Percentiles rank a stretch among this genome's conserved stretches.
Conservation (phyloP, 768 basidiomycete species). For the Podaxis rugospora region DNA sequence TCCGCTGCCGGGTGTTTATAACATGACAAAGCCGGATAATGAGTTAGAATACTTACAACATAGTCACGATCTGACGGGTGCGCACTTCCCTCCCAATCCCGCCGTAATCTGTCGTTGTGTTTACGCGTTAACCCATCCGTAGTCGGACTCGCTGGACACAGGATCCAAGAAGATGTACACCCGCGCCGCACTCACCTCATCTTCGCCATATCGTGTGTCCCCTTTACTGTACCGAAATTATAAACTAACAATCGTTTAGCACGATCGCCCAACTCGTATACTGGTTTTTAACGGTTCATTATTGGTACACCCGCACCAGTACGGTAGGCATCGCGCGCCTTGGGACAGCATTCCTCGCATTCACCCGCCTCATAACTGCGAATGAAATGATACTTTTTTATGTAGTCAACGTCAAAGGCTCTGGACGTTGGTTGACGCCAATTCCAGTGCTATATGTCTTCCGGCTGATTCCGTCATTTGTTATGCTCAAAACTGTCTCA, state of each 20-base stretch:
- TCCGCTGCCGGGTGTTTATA: not conserved
- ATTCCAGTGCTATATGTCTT: not conserved
- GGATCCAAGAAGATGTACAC: slow-evolving; percentile 24
- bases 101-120: not conserved
- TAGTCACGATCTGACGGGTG: slow-evolving; percentile 22
- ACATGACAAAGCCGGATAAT: slow-evolving; percentile 20
- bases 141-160: slow-evolving; percentile 24
- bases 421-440: not conserved
- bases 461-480: slow-evolving; percentile 12
- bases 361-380: slow-evolving; percentile 7
- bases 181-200: slow-evolving; percentile 19
- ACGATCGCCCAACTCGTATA: slow-evolving; percentile 5
- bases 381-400: not conserved
- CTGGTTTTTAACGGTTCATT: slow-evolving; percentile 19
- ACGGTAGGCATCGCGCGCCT: slow-evolving; percentile 27
- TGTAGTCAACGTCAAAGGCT: not conserved
- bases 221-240: not conserved
- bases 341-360: slow-evolving; percentile 19
- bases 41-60: slow-evolving; percentile 18
- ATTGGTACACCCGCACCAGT: slow-evolving; percentile 31
- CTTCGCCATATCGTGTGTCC: not conserved
- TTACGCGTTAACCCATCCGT: not conserved
- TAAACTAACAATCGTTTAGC: slow-evolving; percentile 10
- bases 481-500: slow-evolving; percentile 24
- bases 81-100: slow-evolving; percentile 1